Evolutionary conservation across 2,329 filamentous ascomycete species (phyloP), one percentile per base, ranked within the genome.

Genomic region (Diaporthe velutina): DNA sequence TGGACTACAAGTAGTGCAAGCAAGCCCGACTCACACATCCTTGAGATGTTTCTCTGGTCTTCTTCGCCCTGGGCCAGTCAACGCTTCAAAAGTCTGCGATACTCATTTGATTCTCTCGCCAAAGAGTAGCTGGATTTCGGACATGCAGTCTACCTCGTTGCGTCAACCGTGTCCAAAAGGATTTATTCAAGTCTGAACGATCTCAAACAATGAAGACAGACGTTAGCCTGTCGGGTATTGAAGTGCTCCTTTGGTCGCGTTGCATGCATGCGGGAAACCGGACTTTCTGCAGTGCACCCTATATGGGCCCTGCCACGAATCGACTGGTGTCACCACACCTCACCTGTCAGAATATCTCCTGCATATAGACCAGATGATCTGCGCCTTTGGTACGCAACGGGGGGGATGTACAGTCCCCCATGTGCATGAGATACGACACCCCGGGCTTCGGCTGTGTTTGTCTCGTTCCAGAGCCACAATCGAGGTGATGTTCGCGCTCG

Each of bases 211-310:
- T 2, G 28, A 64, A 17, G 19, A 22, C 30, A 50, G 45, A 52
- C 61, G 61, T 67, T 52, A 30, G 15, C 28, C 45, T 22, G 22
- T n/a, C 30, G 13, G 22, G 30, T 52, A 13, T 67, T 10, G 45
- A 38, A 22, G 9, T 25, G 45, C 30, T 67, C 15, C n/a, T 28
- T 67, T 13, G 15, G 45, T 67, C 30, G 30, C 28, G 13, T 22
- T 67, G n/a, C n/a, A 52, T 52, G 45, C 64, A 52, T 52, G 64
- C 30, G 10, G 12, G 45, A 50, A 67, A 35, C 64, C 64, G 30
- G 33, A 3, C 25, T 1, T 52, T 35, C 45, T 67, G 64, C 45
- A 67, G 30, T 52, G n/a, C 2, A 10, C 45, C 57, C 12, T 38
- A 19, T 28, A 2, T 13, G 15, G 48, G 9, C 64, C 64, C 48